A percentile compares a stretch with the other conserved stretches of the same genome.
Evolutionary conservation across 2,329 filamentous ascomycete species (phyloP).

Genomic region (Venturia oleaginea): DNA sequence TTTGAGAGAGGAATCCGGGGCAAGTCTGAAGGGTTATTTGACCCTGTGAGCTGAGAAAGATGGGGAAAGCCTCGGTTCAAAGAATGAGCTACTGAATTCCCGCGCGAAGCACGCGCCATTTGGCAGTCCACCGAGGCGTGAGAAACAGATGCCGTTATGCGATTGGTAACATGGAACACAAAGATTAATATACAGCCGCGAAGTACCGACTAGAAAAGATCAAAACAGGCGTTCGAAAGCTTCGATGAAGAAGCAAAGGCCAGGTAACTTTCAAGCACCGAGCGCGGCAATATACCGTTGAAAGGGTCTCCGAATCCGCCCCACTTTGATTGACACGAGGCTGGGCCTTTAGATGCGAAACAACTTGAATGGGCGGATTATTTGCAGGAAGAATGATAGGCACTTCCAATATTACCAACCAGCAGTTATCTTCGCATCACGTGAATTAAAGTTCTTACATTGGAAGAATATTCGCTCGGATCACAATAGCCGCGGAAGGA

Average conservation of each 20-base stretch:
- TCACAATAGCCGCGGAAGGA: too few species aligned
- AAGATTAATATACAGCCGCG: background rate
- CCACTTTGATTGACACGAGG: background rate
- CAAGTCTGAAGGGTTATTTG: background rate
- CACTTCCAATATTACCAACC: too few species aligned
- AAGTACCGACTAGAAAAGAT: background rate
- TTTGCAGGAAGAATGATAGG: too few species aligned
- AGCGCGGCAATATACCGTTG: background rate
- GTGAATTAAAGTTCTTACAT: too few species aligned
- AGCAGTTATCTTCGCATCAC: too few species aligned
- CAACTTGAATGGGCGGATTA: too few species aligned
- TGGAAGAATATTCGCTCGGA: too few species aligned
- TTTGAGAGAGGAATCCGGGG: background rate
- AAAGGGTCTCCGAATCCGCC: background rate
- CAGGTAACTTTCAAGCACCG: background rate
- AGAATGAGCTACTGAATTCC: background rate
- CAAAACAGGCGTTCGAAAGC: background rate
- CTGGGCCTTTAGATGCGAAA: background rate
- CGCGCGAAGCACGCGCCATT: background rate
- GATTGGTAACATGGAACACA: background rate
- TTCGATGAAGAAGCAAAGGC: background rate
- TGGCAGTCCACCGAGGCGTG: background rate
- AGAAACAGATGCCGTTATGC: background rate
- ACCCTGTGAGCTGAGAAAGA: background rate
- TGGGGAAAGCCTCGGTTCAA: slow-evolving; percentile 2